Conservation (phyloP, 306 rosid species). For the Trifolium dubium region DNA sequence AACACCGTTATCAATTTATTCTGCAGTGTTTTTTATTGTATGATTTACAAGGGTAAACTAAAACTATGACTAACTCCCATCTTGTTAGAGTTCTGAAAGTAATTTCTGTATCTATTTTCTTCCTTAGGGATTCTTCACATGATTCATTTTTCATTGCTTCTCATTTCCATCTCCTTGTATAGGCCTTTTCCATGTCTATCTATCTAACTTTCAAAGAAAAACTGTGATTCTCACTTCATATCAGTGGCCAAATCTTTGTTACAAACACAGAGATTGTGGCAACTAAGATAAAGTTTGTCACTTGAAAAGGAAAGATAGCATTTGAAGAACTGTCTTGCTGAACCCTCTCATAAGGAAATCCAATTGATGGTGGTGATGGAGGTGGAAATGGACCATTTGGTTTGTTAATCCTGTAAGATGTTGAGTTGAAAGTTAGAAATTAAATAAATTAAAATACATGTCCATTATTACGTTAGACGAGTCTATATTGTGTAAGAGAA, state of each 20-base stretch:
- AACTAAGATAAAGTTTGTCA: slow-evolving; percentile 43
- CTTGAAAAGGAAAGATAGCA: slow-evolving; percentile 50
- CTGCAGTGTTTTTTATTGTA: neutral
- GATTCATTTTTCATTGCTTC: neutral
- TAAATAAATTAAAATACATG: neutral
- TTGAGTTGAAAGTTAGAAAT: neutral
- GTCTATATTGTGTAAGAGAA: neutral
- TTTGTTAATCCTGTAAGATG: slow-evolving; percentile 48
- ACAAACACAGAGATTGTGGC: slow-evolving; percentile 15
- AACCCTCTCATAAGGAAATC: slow-evolving; percentile 48
- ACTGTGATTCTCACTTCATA: slow-evolving; percentile 37
- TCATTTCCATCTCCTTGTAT: slow-evolving; percentile 16
- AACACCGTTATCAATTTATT: neutral
- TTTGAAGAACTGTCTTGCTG: slow-evolving; percentile 54
- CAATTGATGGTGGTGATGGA: slow-evolving; percentile 40
- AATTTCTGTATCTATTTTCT: slow-evolving; percentile 24
- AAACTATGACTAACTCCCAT: slow-evolving; percentile 8
- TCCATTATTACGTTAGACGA: neutral
- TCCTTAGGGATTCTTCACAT: slow-evolving; percentile 7
- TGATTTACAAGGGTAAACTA: slow-evolving; percentile 25
- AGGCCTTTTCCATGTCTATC: neutral
- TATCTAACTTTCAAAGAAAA: slow-evolving; percentile 18
- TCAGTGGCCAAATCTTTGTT: slow-evolving; percentile 23
- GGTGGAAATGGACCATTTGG: slow-evolving; percentile 44
- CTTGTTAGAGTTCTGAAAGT: neutral